Base-by-base conservation (phyloP, 192 early-diverging fungal genomes). In the Rhizophagus sp. region DNA sequence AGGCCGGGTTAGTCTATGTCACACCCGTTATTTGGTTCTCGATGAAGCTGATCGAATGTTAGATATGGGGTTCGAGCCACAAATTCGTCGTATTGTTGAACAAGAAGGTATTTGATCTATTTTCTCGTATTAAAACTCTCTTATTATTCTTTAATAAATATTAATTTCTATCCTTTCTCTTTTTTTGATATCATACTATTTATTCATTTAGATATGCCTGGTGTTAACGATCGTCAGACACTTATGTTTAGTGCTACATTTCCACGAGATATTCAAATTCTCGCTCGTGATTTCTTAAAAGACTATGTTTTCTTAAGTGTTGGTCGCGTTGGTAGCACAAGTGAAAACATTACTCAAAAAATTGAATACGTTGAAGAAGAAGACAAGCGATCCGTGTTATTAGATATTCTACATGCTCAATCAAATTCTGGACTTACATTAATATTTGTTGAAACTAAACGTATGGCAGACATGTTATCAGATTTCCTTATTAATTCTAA, bases 21-120 rank as follows among this genome's bases (percentile, higher is more conserved):
- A 94, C 24, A 92, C 96, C 5, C 86, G 87, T 25, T 98, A 93
- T 81, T 85, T 98, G 69, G 96, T 99, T 25, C 88, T 98, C 25
- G 96, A 99, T 81, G 96, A 98, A 86, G 97, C 96, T 34, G 97
- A 99, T 87, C 92, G 97, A 72, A 99, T 98, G 97, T 88, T 99
- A 73, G 97, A 99, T 81, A 92, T 94, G 84, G 96, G 95, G 62
- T 97, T 97, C 85, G 95, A 99, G 78, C 93, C 93, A 66, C 94
- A 95, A 79, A 97, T 99, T 81, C 90, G 92, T 73, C 91, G 93
- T 72, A 96, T 99, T 83, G 91, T 97, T 57, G 91, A 89, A 85
- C 72, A 94, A 93, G 86, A 88, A 83, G 78, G 78, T 78, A 78
- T 25, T 25, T 49, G 3, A 30, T 30, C 1, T 0, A 30, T 30